Conservation (phyloP, 1,284 basidiomycete species). For the Fomitopsis schrenkii region DNA sequence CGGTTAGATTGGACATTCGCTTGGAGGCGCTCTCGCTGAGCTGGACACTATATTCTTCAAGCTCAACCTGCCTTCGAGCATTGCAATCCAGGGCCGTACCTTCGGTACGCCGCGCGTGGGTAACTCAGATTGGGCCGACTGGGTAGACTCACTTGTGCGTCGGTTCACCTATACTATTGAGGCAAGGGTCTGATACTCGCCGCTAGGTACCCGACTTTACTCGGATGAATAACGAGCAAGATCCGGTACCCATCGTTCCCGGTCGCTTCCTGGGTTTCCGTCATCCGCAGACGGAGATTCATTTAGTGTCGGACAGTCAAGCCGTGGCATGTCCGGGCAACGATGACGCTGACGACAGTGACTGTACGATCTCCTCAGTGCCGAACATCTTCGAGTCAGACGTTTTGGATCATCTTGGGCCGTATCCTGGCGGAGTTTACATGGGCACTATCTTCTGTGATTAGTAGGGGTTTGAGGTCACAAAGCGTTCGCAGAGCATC, state of each 20-base stretch:
- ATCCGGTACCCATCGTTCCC: constrained; percentile 36
- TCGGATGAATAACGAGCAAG: constrained; percentile 34
- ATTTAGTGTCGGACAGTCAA: constrained; percentile 26
- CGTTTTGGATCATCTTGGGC: not conserved
- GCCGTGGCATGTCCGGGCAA: constrained; percentile 32
- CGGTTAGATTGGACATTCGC: constrained; percentile 32
- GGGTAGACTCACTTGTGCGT: constrained; percentile 26
- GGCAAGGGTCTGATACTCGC: not conserved
- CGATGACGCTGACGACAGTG: constrained; percentile 43
- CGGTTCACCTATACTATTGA: not conserved
- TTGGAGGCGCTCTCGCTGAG: constrained; percentile 37
- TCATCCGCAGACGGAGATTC: constrained; percentile 35
- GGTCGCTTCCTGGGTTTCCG: constrained; percentile 34
- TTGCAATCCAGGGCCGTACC: constrained; percentile 32
- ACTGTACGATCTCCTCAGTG: constrained; percentile 38
- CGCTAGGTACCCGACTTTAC: constrained; percentile 28
- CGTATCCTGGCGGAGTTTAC: not conserved
- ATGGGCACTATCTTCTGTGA: not conserved
- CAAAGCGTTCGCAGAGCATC: not conserved
- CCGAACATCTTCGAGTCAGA: not conserved
- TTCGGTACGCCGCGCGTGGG: constrained; percentile 38
- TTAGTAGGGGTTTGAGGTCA: not conserved
- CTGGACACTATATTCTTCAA: constrained; percentile 34
- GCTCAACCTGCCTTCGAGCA: constrained; percentile 30
- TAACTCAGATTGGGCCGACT: constrained; percentile 28